Evolutionary conservation across 805 yeast species (phyloP), one percentile per base, ranked within the genome.

Genomic region (Metschnikowia picachoensis): DNA sequence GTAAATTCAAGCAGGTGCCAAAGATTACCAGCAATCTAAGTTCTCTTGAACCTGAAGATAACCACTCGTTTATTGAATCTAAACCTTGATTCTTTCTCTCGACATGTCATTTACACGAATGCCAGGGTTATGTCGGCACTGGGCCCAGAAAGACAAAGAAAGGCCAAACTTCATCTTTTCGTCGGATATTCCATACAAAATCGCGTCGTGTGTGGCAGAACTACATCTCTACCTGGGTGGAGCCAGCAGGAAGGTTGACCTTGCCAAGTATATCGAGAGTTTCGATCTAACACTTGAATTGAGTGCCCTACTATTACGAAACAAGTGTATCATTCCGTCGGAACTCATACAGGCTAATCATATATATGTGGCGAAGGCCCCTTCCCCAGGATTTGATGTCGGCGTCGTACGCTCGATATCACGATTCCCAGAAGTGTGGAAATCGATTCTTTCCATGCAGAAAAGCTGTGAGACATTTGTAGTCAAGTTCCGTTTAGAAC

Each of bases 91-190:
- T 4, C 6, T 20, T 3, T 7, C 7, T 20, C 25, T 3, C 4
- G 25, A 20, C 25, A 20, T 20, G 25, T 5, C 25, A 20, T 20
- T 20, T 20, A 20, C 25, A 20, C 25, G 31, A 14, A 20, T 20
- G 8, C 17, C 39, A 10, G 47, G 54, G n/a, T 36, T 45, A 38
- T 47, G 41, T 33, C 51, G 48, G 34, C 47, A 44, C 41, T 35
- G 38, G 2, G 48, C 48, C 31, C 50, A 36, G 34, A 53, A 54
- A 33, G 75, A 71, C 52, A 56, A 62, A 5, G 56, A 61, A 37
- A 62, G 62, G 47, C 76, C 76, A 30, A 69, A 67, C 50, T 62
- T 69, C 43, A 53, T 71, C 16, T 68, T 66, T 47, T 61, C 68
- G 3, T 68, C 73, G 7, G 67, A 71, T 46, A 65, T 71, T 11